Evolutionary conservation across 805 yeast genomes (phyloP), one percentile per base, ranked within the genome.

Genomic region (Kodamaea restingae): DNA sequence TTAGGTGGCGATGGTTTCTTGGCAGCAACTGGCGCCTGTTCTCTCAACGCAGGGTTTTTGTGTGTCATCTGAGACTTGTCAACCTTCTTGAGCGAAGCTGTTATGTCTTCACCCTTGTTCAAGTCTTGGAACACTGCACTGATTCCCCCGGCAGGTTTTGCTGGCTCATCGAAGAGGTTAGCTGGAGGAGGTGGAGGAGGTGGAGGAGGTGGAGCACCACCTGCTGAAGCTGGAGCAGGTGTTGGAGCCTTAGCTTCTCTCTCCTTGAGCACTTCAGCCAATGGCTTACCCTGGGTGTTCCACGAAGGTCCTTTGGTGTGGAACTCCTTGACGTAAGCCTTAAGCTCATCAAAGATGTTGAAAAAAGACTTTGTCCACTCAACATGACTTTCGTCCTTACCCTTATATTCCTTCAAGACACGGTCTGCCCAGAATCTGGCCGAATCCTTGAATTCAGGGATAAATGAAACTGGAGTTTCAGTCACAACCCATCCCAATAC

Each of bases 161-260:
- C 24, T 4, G 40, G 30, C 3, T 38, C 46, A 6, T 60, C 65
- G 54, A 79, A 85, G 26, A 84, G 68, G 41, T 80, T 66, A 7
- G 95, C 80, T 18, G 95, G 91, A 7, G 96, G 95, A 2, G 95
- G 87, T 3, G 95, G 95, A 2, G 95, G 95, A 2, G 97, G 97
- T 12, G 95, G 95, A 5, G 90, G 86, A 50, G 61, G 36, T 50
- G 55, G 43, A 24, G 42, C 45, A 11, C 40, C 44, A 25, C 41
- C 39, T 4, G 43, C 32, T 15, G 63, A 60, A 6, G 73, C 48
- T 3, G 77, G 20, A 17, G 37, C 39, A 9, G 43, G 36, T 15
- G 63, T 60, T 6, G 73, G 49, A 2, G 77, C 17, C 18, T 14
- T 14, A 2, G 14, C 43, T 26, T 33, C 48, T 14, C 38, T 25